Evolutionary conservation across 2,329 filamentous ascomycete species (phyloP).

Genomic region (Trichoderma sp.): DNA sequence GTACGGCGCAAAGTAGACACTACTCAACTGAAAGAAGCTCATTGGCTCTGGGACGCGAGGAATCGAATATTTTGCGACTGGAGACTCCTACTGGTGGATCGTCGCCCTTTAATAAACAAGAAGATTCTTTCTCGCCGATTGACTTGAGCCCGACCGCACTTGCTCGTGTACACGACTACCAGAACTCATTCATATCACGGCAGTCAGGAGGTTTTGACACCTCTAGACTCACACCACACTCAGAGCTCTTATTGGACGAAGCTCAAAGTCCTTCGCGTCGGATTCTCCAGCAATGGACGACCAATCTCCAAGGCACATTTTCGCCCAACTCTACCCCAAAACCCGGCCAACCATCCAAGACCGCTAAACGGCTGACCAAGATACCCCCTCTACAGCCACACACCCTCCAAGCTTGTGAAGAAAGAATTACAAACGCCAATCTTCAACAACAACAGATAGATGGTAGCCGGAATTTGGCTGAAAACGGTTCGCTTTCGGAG

Average conservation of each 20-base stretch:
- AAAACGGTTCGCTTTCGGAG: not conserved
- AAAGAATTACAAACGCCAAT: slow-evolving; percentile 24
- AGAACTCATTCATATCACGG: not conserved
- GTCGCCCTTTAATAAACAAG: not conserved
- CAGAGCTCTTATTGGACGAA: slow-evolving; percentile 7
- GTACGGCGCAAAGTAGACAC: not conserved
- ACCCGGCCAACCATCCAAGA: not conserved
- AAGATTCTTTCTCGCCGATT: not conserved
- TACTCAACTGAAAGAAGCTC: not conserved
- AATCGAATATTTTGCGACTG: not conserved
- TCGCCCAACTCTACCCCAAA: not conserved
- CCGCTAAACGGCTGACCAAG: slow-evolving; percentile 4
- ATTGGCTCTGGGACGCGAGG: not conserved
- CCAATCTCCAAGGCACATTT: slow-evolving; percentile 2
- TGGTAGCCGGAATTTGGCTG: not conserved
- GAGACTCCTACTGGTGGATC: not conserved
- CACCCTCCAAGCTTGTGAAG: slow-evolving; percentile 33
- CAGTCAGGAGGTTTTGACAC: not conserved
- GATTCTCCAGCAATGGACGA: not conserved
- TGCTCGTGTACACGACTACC: not conserved
- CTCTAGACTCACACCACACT: slow-evolving; percentile 4
- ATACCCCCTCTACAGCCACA: slow-evolving; percentile 37
- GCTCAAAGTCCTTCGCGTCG: not conserved
- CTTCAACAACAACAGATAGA: slow-evolving; percentile 13
- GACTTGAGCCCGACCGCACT: not conserved